Evolutionary conservation across 805 yeast species (phyloP).

Genomic region (Candida palmyrensis): DNA sequence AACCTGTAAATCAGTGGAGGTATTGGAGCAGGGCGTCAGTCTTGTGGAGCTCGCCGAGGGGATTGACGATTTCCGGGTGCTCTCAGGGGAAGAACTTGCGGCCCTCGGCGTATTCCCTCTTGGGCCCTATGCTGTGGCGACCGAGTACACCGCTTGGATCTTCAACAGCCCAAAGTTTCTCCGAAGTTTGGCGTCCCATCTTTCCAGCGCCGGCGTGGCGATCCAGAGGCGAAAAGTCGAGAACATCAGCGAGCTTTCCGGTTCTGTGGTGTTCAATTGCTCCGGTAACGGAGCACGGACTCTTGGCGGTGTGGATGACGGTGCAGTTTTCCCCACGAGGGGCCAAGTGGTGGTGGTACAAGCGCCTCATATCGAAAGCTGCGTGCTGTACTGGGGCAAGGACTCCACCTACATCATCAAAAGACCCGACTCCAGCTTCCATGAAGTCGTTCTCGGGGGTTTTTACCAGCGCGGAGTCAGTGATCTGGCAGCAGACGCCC

Average conservation of each 20-base stretch:
- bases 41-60: constrained; percentile 3
- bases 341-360: constrained; percentile 23
- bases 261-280: constrained; percentile 18
- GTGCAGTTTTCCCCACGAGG: constrained; percentile 14
- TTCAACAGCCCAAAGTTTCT: constrained; percentile 19
- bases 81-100: constrained; percentile 1
- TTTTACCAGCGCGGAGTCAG: constrained; percentile 16
- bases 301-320: constrained; percentile 17
- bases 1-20: constrained; percentile 5
- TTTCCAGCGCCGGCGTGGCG: constrained; percentile 11
- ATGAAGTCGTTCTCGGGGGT: constrained; percentile 17
- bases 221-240: constrained; percentile 5
- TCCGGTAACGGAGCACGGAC: constrained; percentile 19
- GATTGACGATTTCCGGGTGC: constrained; percentile 5
- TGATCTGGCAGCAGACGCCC: constrained; percentile 12
- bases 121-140: constrained; percentile 1
- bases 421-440: constrained; percentile 13
- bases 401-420: constrained; percentile 19
- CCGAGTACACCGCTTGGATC: constrained; percentile 8
- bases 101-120: not conserved
- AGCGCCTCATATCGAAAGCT: constrained; percentile 20
- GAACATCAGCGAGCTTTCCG: constrained; percentile 11
- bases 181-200: constrained; percentile 7
- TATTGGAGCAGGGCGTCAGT: constrained; percentile 4
- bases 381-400: constrained; percentile 15